Base-by-base conservation (phyloP, 164 flowering plant genomes). In the Protea cynaroides region DNA sequence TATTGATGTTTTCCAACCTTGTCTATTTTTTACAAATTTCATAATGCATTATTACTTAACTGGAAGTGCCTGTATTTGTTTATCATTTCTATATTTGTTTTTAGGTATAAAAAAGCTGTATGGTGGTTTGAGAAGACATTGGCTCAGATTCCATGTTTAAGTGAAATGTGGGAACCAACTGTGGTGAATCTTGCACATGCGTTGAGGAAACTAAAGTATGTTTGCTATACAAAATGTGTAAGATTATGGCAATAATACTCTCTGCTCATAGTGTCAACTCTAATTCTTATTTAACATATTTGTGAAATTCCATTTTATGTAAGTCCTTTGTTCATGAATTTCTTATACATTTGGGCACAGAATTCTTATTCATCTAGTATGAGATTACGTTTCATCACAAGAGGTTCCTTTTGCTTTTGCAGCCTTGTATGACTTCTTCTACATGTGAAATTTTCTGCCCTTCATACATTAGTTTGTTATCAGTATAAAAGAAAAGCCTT, bases 81-180 rank as follows among this genome's bases (percentile, higher is more conserved):
- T 70, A 21, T 29, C 37, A 58, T 25, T 46, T 46, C 66, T 24
- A 47, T 59, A 47, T 59, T 38, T 68, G 43, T 47, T 65, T 72
- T 53, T 75, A 94, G 99, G 92, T 89, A 95, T 68, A 82, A 83
- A 70, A 87, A 81, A 65, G 85, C 97, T 47, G 92, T 85, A 23
- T 57, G 79, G 73, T 95, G 97, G 96, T 90, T 92, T 69, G 87
- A 92, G 84, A 84, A 82, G 74, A 95, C 99, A 52, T 79, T 95
- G 79, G 71, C 83, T 56, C 81, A 62, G 52, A 74, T 88, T 72
- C 85, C 96, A 47, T 74, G 93, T 50, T 71, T 89, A 69, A 78
- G 83, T 80, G 89, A 83, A 82, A 84, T 82, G 77, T 94, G 99
- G 99, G 99, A 91, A 72, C 88, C 99, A 47, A 94, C 99, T 25